A percentile compares a stretch with the other conserved stretches of the same genome.
These are phyloP conservation scores for Pythium oligandrum DNA, from an alignment of 352 stramenopile species.

Conservation along the genomic window DNA sequence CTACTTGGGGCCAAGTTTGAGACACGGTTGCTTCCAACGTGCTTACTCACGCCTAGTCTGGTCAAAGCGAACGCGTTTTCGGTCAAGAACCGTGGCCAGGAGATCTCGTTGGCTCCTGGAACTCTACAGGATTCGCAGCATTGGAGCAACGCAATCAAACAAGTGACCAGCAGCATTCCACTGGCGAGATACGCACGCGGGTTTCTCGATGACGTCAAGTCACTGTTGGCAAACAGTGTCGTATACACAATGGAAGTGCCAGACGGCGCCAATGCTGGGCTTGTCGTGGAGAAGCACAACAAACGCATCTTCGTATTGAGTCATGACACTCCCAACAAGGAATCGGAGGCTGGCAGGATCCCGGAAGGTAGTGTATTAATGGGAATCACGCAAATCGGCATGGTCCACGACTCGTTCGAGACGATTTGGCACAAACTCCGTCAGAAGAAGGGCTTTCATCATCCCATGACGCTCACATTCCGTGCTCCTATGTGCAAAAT, in stretches of 20 bases:
- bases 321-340: constrained; percentile 19
- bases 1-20: constrained; percentile 50
- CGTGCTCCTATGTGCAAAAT: constrained; percentile 38
- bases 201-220: constrained; percentile 47
- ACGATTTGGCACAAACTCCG: constrained; percentile 64
- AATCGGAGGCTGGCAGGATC: constrained; percentile 12
- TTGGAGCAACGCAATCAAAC: constrained; percentile 43
- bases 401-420: constrained; percentile 60
- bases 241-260: constrained; percentile 41
- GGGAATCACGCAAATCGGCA: constrained; percentile 49
- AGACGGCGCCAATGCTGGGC: constrained; percentile 16
- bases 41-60: constrained; percentile 26
- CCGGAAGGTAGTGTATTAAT: constrained; percentile 54
- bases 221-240: constrained; percentile 40
- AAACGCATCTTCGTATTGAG: constrained; percentile 63
- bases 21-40: constrained; percentile 46
- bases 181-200: constrained; percentile 32
- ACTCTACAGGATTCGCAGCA: constrained; percentile 31
- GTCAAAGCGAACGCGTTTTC: constrained; percentile 56
- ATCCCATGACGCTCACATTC: constrained; percentile 50
- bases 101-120: constrained; percentile 41
- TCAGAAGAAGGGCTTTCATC: constrained; percentile 44
- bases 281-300: constrained; percentile 54
- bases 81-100: constrained; percentile 39
- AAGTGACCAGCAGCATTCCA: constrained; percentile 19